Evolutionary conservation across 495 filamentous ascomycete species (phyloP).

Genomic region (Daldinia decipiens): DNA sequence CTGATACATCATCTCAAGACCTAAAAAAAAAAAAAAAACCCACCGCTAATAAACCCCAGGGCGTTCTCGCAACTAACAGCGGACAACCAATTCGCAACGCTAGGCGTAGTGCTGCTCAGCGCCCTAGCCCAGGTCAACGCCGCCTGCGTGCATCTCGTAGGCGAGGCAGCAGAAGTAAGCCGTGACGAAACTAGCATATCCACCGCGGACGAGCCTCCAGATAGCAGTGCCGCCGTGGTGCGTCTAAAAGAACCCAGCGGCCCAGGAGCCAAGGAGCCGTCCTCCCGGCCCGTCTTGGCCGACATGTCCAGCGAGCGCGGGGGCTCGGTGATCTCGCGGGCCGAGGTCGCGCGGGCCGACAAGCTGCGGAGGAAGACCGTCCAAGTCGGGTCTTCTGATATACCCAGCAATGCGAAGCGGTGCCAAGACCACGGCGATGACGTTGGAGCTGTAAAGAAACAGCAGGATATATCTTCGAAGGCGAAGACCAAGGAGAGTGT

Average conservation of each 20-base stretch:
- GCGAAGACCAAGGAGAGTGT: slow-evolving; percentile 3
- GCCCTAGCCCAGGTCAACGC: slow-evolving; percentile 68
- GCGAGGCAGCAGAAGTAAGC: not conserved
- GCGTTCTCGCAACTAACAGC: slow-evolving; percentile 76
- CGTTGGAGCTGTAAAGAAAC: not conserved
- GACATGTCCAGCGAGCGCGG: not conserved
- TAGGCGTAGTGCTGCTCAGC: slow-evolving; percentile 80
- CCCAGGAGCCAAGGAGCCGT: not conserved
- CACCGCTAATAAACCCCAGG: slow-evolving; percentile 42
- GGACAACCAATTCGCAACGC: slow-evolving; percentile 77
- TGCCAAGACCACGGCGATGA: not conserved
- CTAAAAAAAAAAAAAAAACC: no score
- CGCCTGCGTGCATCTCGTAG: slow-evolving; percentile 49
- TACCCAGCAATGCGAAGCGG: slow-evolving; percentile 9
- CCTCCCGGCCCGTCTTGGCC: not conserved
- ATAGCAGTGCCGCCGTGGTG: not conserved
- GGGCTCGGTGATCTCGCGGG: slow-evolving; percentile 27
- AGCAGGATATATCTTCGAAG: slow-evolving; percentile 1
- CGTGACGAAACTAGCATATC: not conserved
- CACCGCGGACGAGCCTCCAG: not conserved
- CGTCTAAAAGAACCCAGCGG: not conserved
- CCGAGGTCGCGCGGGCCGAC: slow-evolving; percentile 19
- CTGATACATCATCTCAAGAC: no score
- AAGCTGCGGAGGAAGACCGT: slow-evolving; percentile 15
- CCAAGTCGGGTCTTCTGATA: not conserved